Percentiles rank a stretch among this genome's conserved stretches.
Conservation (phyloP, 23 red algal species). For the Gracilariopsis chorda region DNA sequence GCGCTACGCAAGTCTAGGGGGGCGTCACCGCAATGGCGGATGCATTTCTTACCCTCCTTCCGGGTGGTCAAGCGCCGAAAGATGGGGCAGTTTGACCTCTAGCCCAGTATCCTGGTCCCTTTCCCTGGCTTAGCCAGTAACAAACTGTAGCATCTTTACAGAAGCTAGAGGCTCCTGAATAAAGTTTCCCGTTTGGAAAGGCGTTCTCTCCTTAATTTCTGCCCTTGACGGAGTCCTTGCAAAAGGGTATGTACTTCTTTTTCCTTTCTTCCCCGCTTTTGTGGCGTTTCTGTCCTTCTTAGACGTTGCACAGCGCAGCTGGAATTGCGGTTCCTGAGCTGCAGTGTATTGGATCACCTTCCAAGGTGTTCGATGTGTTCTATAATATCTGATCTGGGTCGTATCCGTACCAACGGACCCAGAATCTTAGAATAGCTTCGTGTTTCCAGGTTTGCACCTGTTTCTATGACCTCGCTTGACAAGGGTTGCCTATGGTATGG, state of each 20-base stretch:
- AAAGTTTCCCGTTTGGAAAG: too few relatives aligned
- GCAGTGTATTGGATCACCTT: neutral
- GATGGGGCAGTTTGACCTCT: neutral
- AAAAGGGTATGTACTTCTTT: neutral
- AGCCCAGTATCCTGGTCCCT: neutral
- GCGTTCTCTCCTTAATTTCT: too few relatives aligned
- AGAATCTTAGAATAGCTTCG: too few relatives aligned
- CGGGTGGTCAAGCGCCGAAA: neutral
- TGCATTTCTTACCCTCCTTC: neutral
- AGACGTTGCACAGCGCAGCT: too few relatives aligned
- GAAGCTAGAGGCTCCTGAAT: too few relatives aligned
- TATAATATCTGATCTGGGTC: neutral
- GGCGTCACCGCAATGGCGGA: neutral
- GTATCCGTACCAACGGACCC: neutral
- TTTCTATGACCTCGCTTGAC: too few relatives aligned
- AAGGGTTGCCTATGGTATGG: neutral
- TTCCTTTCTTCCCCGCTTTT: too few relatives aligned
- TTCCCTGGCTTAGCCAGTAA: too few relatives aligned
- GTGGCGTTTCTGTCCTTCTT: too few relatives aligned
- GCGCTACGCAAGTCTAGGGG: neutral
- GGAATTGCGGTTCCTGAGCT: neutral
- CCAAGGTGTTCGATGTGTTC: neutral
- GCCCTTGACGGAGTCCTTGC: too few relatives aligned
- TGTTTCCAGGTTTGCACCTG: too few relatives aligned
- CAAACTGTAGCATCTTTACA: too few relatives aligned